These are phyloP conservation scores for Macrophomina phaseolina DNA, from an alignment of 2,329 filamentous ascomycete genomes.

Conservation along the genomic window DNA sequence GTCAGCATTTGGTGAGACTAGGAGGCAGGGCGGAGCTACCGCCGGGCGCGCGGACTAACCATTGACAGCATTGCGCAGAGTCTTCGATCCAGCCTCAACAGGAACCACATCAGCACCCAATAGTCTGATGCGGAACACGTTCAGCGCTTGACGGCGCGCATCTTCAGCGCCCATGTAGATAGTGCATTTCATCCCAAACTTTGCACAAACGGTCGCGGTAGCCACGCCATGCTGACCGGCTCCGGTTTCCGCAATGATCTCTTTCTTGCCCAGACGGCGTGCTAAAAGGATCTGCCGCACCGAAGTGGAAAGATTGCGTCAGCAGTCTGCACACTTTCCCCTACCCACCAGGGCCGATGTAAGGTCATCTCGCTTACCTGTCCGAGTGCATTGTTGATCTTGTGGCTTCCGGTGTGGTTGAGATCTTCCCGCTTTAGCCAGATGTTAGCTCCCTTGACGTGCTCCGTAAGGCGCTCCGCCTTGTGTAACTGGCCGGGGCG, in stretches of 20 bases:
- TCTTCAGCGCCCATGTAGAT: constrained; percentile 99
- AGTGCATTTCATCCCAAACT: constrained; percentile 97
- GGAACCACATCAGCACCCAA: constrained; percentile 91
- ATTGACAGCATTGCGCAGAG: constrained; percentile 74
- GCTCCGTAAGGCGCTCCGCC: constrained; percentile 84
- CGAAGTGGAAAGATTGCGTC: background rate
- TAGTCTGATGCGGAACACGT: constrained; percentile 98
- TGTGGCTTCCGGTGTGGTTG: constrained; percentile 97
- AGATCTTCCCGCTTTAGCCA: constrained; percentile 98
- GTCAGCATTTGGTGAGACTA: background rate
- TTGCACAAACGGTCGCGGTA: constrained; percentile 95
- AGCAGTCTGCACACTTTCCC: background rate
- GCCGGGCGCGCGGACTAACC: background rate
- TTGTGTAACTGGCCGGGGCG: constrained; percentile 89
- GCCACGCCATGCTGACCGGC: constrained; percentile 98
- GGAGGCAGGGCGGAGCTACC: background rate
- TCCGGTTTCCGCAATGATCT: constrained; percentile 97
- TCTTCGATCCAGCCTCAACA: constrained; percentile 85
- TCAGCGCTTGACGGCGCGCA: constrained; percentile 91
- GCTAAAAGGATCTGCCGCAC: constrained; percentile 78
- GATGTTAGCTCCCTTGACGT: constrained; percentile 91
- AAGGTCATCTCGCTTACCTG: constrained; percentile 58
- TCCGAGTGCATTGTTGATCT: constrained; percentile 98
- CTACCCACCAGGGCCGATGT: background rate
- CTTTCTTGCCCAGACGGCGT: constrained; percentile 84